Base-by-base conservation (phyloP, 768 basidiomycete genomes). In the Guyanaporus albipodus region DNA sequence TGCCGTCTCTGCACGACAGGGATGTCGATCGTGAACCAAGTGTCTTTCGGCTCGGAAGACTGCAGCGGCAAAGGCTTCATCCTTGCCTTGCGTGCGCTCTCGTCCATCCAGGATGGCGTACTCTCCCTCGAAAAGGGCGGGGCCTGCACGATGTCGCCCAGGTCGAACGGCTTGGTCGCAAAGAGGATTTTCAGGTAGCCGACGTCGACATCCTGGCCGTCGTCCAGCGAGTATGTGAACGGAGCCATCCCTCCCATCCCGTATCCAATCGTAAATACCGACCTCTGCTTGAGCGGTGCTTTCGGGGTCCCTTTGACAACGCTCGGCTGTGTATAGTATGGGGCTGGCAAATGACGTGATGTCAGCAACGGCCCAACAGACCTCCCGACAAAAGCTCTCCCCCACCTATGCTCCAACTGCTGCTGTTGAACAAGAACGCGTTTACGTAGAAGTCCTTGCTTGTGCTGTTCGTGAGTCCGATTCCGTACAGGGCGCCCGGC, bases 131-230 rank as follows among this genome's bases (percentile, higher is more conserved):
- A 23, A 44, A 73, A 71, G 0, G 73, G 66, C 5, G 64, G 67
- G 2, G 55, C 42, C 39, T 71, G 73, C 2, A 38, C 28, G 4
- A 77, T 60, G 40, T 57, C 59, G 4, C 59, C 53, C 42, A 75
- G 58, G 51, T 71, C 67, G 29, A 67, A 54, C 4, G 66, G 65
- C 0, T 46, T 47, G 1, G 69, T 72, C 14, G 74, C 60, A 17
- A 76, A 48, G 47, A 70, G 77, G 8, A 76, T 50, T 46, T 73
- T 74, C 40, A 77, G 64, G 44, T 69, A 72, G 7, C 73, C 70
- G 3, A 76, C 59, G 39, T 76, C 73, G 24, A 64, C 44, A 6
- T 56, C 50, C 33, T 71, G 60, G 4, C 56, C 62, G 1, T 61
- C 48, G 4, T 57, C 51, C 15, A 76, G 46, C 23, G 48, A 26